Evolutionary conservation across 495 filamentous ascomycete genomes (phyloP).

Genomic region (Amniculicola lignicola): DNA sequence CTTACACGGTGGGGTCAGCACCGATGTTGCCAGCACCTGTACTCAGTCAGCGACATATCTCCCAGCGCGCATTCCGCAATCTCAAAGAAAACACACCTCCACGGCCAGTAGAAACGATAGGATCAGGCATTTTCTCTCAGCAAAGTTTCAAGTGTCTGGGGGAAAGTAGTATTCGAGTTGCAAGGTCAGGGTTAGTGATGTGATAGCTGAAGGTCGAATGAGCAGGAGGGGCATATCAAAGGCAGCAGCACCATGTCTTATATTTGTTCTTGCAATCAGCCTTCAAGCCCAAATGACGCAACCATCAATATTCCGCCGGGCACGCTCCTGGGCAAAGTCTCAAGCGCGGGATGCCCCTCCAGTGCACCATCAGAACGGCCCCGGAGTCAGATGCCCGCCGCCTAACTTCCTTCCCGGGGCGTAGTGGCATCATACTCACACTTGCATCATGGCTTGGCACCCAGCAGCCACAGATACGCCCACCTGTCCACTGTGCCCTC

Average conservation of each 20-base stretch:
- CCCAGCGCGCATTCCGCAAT: not conserved
- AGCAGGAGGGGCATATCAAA: not conserved
- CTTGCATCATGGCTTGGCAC: not conserved
- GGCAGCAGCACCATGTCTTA: slow-evolving; percentile 5
- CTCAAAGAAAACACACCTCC: slow-evolving; percentile 34
- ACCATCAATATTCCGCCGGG: too few relatives aligned
- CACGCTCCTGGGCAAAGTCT: too few relatives aligned
- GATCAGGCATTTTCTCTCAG: slow-evolving; percentile 28
- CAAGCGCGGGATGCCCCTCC: slow-evolving; percentile 29
- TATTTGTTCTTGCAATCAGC: slow-evolving; percentile 23
- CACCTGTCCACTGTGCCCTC: too few relatives aligned
- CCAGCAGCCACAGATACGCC: slow-evolving; percentile 7
- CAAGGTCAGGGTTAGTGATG: too few relatives aligned
- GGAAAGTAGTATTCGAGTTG: too few relatives aligned
- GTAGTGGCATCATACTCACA: not conserved
- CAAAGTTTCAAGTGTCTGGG: too few relatives aligned
- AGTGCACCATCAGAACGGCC: too few relatives aligned
- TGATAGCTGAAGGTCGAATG: too few relatives aligned
- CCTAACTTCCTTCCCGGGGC: too few relatives aligned
- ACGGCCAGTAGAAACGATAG: slow-evolving; percentile 41
- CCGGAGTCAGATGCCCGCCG: too few relatives aligned
- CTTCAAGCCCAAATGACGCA: slow-evolving; percentile 10
- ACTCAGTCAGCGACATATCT: not conserved
- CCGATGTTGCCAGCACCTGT: slow-evolving; percentile 46
- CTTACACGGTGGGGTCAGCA: slow-evolving; percentile 33